Base-by-base conservation (phyloP, 2,329 filamentous ascomycete species). In the Beauveria brongniartii region DNA sequence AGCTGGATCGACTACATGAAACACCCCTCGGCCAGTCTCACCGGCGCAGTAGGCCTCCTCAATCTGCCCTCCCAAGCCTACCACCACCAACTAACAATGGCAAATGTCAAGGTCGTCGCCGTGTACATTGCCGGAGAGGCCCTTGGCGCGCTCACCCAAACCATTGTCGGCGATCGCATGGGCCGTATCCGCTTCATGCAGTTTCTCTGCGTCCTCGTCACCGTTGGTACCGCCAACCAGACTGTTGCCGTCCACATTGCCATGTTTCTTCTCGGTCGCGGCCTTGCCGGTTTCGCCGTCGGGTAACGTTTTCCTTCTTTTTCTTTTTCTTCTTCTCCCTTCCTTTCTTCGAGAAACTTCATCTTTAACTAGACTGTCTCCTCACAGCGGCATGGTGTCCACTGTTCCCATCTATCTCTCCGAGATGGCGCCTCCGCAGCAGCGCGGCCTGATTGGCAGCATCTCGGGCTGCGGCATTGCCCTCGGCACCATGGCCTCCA, bases 91-190 rank as follows among this genome's bases (percentile, higher is more conserved):
- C 18, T 4, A 24, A 14, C 28, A n/a, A 24, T 20, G 5, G 5
- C 43, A 47, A 24, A 53, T 7, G 1, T 1, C 6, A 22, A 63
- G 72, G 82, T 84, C 2, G 81, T 83, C 3, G 75, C 82, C 6
- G 78, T 83, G 3, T 85, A 85, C 65, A 83, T 85, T 62, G 82
- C 82, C 6, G 83, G 83, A 30, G 82, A 86, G 69, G 81, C 81
- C 14, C 69, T 80, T 5, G 82, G 83, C 1, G 80, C 82, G 18
- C 63, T 83, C 8, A 72, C 72, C 1, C 82, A 85, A 65, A 84
- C 79, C 3, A 73, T 77, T 5, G 69, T 84, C 20, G 82, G 77
- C 9, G 82, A 86, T 64, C 75, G 69, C 67, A 75, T 80, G 5
- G 80, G 80, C 10, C 78, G 80, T 10, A 75, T 82, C 48, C 75